phyloP scores from a whole-genome alignment of 345 rosid species.

The Syzygium grande region DNA sequence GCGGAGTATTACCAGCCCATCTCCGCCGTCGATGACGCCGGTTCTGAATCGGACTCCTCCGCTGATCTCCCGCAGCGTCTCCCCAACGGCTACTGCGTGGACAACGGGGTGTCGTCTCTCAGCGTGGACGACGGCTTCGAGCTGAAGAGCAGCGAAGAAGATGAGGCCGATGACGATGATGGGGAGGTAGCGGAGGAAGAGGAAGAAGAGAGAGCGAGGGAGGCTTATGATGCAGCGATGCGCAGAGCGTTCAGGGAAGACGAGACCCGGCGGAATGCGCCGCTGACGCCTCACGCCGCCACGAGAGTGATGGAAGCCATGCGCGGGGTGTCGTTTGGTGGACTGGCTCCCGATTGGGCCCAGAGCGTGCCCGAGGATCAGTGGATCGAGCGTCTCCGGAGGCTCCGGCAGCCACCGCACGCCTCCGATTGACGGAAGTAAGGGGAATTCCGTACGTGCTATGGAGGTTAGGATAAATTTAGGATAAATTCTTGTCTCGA shows the following conservation, averaged over 20 bases:
- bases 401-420: conserved; percentile 31
- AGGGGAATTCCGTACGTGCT: not conserved
- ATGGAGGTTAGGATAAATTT: not conserved
- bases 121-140: conserved; percentile 27
- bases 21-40: conserved; percentile 41
- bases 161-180: conserved; percentile 5
- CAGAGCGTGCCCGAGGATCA: conserved; percentile 53
- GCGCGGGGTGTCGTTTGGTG: conserved; percentile 69
- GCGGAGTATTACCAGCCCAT: conserved; percentile 81
- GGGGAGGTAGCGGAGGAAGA: conserved; percentile 25
- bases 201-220: conserved; percentile 23
- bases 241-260: conserved; percentile 61
- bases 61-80: conserved; percentile 3
- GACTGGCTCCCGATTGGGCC: conserved; percentile 75
- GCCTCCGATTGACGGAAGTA: not conserved
- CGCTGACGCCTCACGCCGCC: conserved; percentile 53
- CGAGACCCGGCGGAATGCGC: conserved; percentile 66
- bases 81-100: conserved; percentile 37
- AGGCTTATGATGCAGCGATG: conserved; percentile 31
- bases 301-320: conserved; percentile 71
- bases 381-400: conserved; percentile 62
- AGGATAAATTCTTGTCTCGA: not conserved
- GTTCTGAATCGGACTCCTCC: conserved; percentile 6
- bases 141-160: conserved; percentile 27
- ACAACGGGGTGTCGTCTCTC: conserved; percentile 44